Base-by-base conservation (phyloP, 2,329 filamentous ascomycete genomes). In the Elsinoe australis region DNA sequence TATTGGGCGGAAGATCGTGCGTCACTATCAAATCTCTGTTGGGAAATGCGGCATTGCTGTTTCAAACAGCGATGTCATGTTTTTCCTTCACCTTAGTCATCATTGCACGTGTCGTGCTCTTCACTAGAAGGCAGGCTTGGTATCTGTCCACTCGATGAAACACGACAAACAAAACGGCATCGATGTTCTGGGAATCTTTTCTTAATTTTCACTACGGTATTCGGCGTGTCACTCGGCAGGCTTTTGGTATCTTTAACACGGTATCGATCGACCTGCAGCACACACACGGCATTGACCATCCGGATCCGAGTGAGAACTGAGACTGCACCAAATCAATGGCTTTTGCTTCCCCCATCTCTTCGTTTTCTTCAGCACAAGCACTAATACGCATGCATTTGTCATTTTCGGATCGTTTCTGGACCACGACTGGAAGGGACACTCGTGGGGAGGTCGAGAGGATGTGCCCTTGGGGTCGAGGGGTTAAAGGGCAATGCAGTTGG, bases 21-120 rank as follows among this genome's bases (percentile, higher is more conserved):
- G 55, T 59, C 64, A 59, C 51, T 54, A 56, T 35, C 51, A n/a
- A 58, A 53, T 59, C 53, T 47, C 38, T 61, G 39, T 58, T 65
- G 65, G 65, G 64, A 67, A 68, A 68, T 59, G 66, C 66, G 64
- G 65, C 66, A 64, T 58, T 60, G 66, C 64, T 61, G 64, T 68
- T 63, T 64, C 62, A 24, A 38, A 53, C 54, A 59, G 60, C 53
- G 48, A 55, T 60, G 65, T 64, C 55, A 59, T 60, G 57, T 39
- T 54, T 50, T 50, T 50, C 49, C 47, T 47, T 36, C 39, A 14
- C 36, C 17, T 41, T 42, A 14, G 38, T 56, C 51, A 59, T 54
- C 61, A 58, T 31, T 38, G 34, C 32, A 39, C 45, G 33, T 38
- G 21, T 39, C 45, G 45, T 48, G 45, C 24, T 31, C 21, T 31